A percentile compares a stretch with the other conserved stretches of the same genome.
These are phyloP conservation scores for Populus nigra DNA, from an alignment of 345 rosid species.

Conservation along the genomic window DNA sequence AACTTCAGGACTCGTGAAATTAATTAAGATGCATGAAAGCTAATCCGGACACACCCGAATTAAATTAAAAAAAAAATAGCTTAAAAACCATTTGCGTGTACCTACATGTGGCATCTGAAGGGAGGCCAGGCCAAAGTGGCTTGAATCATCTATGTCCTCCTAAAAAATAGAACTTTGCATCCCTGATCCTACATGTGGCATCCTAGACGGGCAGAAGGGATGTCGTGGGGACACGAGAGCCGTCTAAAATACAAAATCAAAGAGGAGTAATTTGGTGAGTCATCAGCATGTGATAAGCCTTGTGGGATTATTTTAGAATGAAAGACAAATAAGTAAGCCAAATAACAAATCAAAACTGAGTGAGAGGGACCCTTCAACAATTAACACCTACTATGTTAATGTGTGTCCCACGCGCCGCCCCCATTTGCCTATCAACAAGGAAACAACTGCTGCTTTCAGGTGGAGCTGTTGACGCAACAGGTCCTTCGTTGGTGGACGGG, in stretches of 20 bases:
- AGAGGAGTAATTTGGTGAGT: neutral
- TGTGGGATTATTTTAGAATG: neutral
- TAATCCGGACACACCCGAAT: no score
- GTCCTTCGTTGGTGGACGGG: neutral
- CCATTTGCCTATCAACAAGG: neutral
- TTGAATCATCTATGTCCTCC: neutral
- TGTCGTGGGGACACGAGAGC: neutral
- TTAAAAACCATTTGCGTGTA: no score
- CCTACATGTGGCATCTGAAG: no score
- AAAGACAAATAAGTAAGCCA: neutral
- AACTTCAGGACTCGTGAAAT: no score
- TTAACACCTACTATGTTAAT: no score
- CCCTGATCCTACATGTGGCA: neutral
- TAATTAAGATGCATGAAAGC: no score
- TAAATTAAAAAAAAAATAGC: no score
- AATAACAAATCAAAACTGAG: slow-evolving; percentile 13
- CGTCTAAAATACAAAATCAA: neutral
- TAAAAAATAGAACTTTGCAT: neutral
- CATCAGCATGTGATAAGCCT: neutral
- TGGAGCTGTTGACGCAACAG: neutral
- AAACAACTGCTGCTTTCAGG: slow-evolving; percentile 10
- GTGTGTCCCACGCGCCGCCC: slow-evolving; percentile 26
- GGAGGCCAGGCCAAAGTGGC: neutral
- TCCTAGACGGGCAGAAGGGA: neutral
- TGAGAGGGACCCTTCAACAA: neutral